Conservation (phyloP, 495 filamentous ascomycete species). For the Achaetomiella virescens region DNA sequence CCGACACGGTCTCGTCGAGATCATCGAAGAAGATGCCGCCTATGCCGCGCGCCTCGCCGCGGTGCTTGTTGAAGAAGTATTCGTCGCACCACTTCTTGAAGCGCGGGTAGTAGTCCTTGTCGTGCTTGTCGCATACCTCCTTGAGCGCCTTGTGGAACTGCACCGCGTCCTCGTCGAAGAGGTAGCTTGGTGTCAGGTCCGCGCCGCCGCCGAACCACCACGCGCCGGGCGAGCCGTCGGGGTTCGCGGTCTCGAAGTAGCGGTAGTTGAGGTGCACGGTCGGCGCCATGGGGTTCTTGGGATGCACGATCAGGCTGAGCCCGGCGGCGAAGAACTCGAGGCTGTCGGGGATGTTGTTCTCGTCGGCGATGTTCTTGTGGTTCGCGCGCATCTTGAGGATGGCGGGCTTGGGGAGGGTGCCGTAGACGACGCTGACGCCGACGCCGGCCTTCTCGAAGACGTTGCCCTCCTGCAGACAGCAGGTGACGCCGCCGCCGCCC, state of each 20-base stretch:
- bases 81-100: slow-evolving; percentile 99
- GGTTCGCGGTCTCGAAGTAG: slow-evolving; percentile 91
- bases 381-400: slow-evolving; percentile 91
- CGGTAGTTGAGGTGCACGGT: slow-evolving; percentile 98
- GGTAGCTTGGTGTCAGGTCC: slow-evolving; percentile 87
- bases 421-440: slow-evolving; percentile 91
- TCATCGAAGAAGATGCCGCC: slow-evolving; percentile 99
- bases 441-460: slow-evolving; percentile 99
- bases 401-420: slow-evolving; percentile 77
- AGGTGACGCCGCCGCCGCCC: slow-evolving; percentile 77
- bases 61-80: slow-evolving; percentile 92
- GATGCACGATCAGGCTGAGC: slow-evolving; percentile 86
- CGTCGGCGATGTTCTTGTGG: slow-evolving; percentile 81
- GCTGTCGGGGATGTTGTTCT: slow-evolving; percentile 54
- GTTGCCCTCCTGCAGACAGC: slow-evolving; percentile 90
- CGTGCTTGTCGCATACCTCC: slow-evolving; percentile 86
- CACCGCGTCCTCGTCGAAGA: slow-evolving; percentile 94
- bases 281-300: slow-evolving; percentile 90
- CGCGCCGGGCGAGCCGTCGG: slow-evolving; percentile 62
- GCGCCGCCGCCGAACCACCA: slow-evolving; percentile 99
- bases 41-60: slow-evolving; percentile 79
- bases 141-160: slow-evolving; percentile 96
- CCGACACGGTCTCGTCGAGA: slow-evolving; percentile 69
- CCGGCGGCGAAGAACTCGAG: slow-evolving; percentile 94
- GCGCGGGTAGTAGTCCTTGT: slow-evolving; percentile 83